phyloP scores from a whole-genome alignment of 2,329 filamentous ascomycete species.

The Ceratocystis huliohia region DNA sequence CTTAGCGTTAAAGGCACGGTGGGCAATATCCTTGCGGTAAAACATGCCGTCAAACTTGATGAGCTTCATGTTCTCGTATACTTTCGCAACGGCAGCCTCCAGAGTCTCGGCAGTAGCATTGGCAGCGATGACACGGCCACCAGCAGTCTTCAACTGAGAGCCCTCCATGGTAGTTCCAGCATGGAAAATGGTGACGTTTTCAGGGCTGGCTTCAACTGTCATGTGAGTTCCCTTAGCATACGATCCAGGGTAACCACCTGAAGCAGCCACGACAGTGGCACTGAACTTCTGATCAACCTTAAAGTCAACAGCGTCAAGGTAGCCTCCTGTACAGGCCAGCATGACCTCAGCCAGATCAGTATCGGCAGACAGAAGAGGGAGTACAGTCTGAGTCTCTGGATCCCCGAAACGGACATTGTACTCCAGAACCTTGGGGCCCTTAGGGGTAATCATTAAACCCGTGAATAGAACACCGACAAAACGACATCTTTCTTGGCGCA shows the following conservation, averaged over 20 bases:
- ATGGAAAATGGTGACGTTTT: slow-evolving; percentile 68
- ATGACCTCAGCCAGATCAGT: slow-evolving; percentile 81
- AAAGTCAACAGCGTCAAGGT: slow-evolving; percentile 56
- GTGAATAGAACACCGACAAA: slow-evolving; percentile 71
- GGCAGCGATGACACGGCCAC: slow-evolving; percentile 87
- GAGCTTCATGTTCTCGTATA: slow-evolving; percentile 62
- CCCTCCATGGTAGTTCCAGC: slow-evolving; percentile 64
- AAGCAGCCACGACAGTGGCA: slow-evolving; percentile 85
- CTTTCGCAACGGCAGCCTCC: slow-evolving; percentile 68
- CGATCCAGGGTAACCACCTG: slow-evolving; percentile 75
- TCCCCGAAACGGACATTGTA: slow-evolving; percentile 92
- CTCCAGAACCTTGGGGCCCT: slow-evolving; percentile 71
- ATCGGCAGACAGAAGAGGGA: slow-evolving; percentile 62
- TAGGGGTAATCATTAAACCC: slow-evolving; percentile 81
- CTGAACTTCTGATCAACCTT: slow-evolving; percentile 59
- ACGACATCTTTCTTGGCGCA: slow-evolving; percentile 65
- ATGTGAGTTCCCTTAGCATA: slow-evolving; percentile 68
- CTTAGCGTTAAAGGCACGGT: slow-evolving; percentile 50
- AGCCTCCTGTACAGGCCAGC: slow-evolving; percentile 67
- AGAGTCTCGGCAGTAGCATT: slow-evolving; percentile 63
- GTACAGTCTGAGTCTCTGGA: slow-evolving; percentile 77
- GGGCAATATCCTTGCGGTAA: slow-evolving; percentile 83
- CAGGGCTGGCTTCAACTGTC: slow-evolving; percentile 35
- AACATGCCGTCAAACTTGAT: slow-evolving; percentile 85
- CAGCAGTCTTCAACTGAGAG: slow-evolving; percentile 57